These are phyloP conservation scores for Trametes polyzona DNA, from an alignment of 1,284 basidiomycete species.

Conservation along the genomic window DNA sequence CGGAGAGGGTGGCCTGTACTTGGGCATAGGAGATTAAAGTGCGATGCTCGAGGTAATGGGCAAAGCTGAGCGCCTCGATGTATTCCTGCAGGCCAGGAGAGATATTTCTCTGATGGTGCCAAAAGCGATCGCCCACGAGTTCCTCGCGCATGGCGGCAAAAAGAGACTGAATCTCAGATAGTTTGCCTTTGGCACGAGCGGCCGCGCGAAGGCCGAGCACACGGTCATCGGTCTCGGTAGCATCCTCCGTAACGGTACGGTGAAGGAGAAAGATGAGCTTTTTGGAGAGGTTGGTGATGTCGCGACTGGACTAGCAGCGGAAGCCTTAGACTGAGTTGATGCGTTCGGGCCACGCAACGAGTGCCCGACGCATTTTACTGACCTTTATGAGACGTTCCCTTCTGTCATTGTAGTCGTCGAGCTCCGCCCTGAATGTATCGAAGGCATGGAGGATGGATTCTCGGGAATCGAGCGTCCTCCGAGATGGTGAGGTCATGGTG, in stretches of 20 bases:
- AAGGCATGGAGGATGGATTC: constrained; percentile 47
- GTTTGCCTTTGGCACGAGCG: constrained; percentile 64
- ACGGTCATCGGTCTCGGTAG: constrained; percentile 35
- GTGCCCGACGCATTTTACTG: constrained; percentile 4
- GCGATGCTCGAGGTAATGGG: constrained; percentile 81
- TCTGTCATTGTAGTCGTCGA: constrained; percentile 77
- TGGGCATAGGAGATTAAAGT: constrained; percentile 72
- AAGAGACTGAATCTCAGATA: constrained; percentile 70
- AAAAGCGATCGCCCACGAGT: constrained; percentile 73
- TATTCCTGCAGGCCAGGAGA: constrained; percentile 88
- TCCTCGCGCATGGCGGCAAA: constrained; percentile 70
- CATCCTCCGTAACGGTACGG: constrained; percentile 64
- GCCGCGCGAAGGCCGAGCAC: constrained; percentile 48
- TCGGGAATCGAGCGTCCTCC: constrained; percentile 23
- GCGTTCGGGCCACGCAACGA: background rate
- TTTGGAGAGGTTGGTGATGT: constrained; percentile 93
- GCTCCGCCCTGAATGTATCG: constrained; percentile 63
- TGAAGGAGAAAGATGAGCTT: constrained; percentile 95
- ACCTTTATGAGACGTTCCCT: constrained; percentile 88
- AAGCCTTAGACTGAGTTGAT: background rate
- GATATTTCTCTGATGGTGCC: constrained; percentile 80
- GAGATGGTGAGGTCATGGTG: constrained; percentile 16
- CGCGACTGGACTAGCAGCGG: constrained; percentile 66
- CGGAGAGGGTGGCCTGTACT: constrained; percentile 68
- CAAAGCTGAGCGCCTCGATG: constrained; percentile 91